Evolutionary conservation across 1,139 yeast genomes (phyloP).

Genomic region (Candida neerlandica): DNA sequence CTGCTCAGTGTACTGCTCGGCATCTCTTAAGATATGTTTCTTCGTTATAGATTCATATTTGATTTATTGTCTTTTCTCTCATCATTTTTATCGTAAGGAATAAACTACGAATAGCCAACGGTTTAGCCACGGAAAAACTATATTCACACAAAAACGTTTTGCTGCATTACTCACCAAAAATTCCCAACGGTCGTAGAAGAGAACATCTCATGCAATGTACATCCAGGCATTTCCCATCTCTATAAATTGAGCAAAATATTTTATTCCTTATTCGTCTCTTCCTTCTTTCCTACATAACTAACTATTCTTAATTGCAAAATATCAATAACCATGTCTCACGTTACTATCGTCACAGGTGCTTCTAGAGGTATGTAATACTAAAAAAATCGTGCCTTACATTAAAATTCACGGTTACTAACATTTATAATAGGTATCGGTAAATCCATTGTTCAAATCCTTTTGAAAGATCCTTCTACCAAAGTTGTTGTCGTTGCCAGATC

Average conservation of each 20-base stretch:
- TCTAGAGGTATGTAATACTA: constrained; percentile 41
- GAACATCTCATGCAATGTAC: background rate
- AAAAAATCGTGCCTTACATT: background rate
- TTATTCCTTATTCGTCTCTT: no score
- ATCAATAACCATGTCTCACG: constrained; percentile 10
- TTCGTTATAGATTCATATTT: no score
- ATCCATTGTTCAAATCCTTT: constrained; percentile 59
- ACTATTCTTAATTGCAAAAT: no score
- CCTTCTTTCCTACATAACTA: no score
- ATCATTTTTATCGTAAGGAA: background rate
- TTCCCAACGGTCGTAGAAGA: background rate
- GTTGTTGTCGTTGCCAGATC: constrained; percentile 79
- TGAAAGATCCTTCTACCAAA: constrained; percentile 41
- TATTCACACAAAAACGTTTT: background rate
- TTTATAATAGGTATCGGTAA: constrained; percentile 54
- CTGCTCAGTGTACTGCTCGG: no score
- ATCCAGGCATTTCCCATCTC: background rate
- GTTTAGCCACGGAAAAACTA: constrained; percentile 2
- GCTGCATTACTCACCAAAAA: background rate
- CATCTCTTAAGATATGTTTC: no score
- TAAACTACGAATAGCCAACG: background rate
- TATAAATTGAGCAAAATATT: background rate
- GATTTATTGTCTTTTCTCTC: no score
- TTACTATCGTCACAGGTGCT: constrained; percentile 65
- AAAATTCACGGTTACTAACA: no score